Percentiles rank a stretch among this genome's conserved stretches.
These are phyloP conservation scores for Russula sp. DNA, from an alignment of 768 basidiomycete species.

Conservation along the genomic window DNA sequence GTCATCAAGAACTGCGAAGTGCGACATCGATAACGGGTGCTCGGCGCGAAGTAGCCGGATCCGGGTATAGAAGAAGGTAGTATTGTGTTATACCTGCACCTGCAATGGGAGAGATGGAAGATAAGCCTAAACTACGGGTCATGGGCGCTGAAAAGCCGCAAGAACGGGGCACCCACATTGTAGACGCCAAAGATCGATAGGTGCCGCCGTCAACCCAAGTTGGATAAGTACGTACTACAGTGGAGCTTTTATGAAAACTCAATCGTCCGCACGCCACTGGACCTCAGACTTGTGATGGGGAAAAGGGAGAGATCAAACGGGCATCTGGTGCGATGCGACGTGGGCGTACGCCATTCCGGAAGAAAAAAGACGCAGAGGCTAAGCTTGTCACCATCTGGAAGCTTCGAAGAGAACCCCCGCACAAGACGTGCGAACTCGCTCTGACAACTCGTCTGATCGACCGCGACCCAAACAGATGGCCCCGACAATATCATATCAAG, in stretches of 20 bases:
- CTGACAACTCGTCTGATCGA: neutral
- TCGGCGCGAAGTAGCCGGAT: constrained; percentile 2
- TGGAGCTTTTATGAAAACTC: neutral
- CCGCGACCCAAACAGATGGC: neutral
- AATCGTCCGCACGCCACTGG: neutral
- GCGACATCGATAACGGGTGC: constrained; percentile 11
- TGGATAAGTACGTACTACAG: neutral
- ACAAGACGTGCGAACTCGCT: neutral
- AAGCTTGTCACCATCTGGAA: neutral
- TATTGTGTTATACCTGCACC: constrained; percentile 1
- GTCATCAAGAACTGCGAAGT: neutral
- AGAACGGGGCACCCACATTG: neutral
- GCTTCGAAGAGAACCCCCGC: neutral
- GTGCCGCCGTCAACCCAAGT: neutral
- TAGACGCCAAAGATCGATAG: constrained; percentile 1
- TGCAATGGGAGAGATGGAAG: constrained; percentile 10
- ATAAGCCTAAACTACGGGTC: constrained; percentile 9
- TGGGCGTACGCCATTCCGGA: neutral
- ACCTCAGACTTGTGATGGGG: neutral
- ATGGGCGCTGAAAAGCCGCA: constrained; percentile 7
- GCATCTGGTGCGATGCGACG: neutral
- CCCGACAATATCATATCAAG: neutral
- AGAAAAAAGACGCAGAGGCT: neutral
- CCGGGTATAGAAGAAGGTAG: constrained; percentile 4
- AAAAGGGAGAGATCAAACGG: neutral